These are phyloP conservation scores for Aphanoascus verrucosus DNA, from an alignment of 2,329 filamentous ascomycete species.

Conservation along the genomic window DNA sequence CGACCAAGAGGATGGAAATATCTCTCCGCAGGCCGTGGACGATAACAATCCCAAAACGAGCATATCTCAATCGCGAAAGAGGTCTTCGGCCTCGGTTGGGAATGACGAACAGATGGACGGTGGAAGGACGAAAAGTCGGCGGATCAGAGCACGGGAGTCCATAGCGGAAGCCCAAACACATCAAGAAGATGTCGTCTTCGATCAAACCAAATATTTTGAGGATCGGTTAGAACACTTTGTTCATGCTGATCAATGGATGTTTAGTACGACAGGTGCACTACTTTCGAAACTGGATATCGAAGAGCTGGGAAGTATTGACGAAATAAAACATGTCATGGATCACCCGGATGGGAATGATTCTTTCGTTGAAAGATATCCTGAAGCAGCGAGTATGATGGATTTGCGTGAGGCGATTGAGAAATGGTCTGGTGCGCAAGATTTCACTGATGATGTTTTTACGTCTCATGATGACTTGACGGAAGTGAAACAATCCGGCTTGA, in stretches of 20 bases:
- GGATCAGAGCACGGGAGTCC: constrained; percentile 50
- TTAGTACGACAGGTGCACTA: constrained; percentile 43
- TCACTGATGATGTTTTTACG: constrained; percentile 41
- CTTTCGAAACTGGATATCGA: constrained; percentile 44
- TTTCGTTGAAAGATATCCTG: constrained; percentile 2
- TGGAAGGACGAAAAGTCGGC: constrained; percentile 48
- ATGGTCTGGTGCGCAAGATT: constrained; percentile 38
- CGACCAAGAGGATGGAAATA: constrained; percentile 1
- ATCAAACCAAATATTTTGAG: constrained; percentile 44
- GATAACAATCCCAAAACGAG: constrained; percentile 25
- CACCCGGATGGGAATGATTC: constrained; percentile 13
- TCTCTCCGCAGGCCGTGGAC: constrained; percentile 18
- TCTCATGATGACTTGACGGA: constrained; percentile 41
- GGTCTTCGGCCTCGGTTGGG: constrained; percentile 50
- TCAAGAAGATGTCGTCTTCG: constrained; percentile 40
- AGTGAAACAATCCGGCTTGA: constrained; percentile 39
- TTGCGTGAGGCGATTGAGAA: constrained; percentile 34
- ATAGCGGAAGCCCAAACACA: constrained; percentile 38
- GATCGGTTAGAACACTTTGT: constrained; percentile 44
- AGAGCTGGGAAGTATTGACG: constrained; percentile 34
- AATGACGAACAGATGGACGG: constrained; percentile 48
- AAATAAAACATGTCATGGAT: constrained; percentile 25
- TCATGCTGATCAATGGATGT: constrained; percentile 49
- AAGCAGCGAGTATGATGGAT: constrained; percentile 10
- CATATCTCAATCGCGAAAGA: constrained; percentile 39